phyloP scores from a whole-genome alignment of 2,329 filamentous ascomycete genomes.

The Penicillium hordei region DNA sequence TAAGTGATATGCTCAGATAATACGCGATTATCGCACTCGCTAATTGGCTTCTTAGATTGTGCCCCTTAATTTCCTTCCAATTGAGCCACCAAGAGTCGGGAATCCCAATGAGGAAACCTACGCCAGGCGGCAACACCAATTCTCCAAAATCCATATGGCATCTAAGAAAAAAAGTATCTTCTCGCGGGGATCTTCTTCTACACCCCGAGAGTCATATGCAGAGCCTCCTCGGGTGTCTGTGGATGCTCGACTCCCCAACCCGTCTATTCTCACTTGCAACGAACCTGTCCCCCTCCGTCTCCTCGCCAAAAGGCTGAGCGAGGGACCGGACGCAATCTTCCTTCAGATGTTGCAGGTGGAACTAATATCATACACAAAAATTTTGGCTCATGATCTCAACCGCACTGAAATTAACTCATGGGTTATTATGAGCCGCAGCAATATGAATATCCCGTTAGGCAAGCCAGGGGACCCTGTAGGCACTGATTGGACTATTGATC shows the following conservation, averaged over 20 bases:
- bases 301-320: conserved; percentile 72
- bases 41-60: conserved; percentile 33
- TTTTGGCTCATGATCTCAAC: conserved; percentile 73
- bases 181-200: conserved; percentile 40
- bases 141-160: conserved; percentile 41
- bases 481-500: conserved; percentile 68
- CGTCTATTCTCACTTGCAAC: conserved; percentile 85
- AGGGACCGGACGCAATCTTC: conserved; percentile 68
- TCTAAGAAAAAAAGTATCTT: conserved; percentile 63
- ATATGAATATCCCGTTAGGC: conserved; percentile 71
- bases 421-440: conserved; percentile 70
- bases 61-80: conserved; percentile 84
- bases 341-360: conserved; percentile 78
- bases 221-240: conserved; percentile 64
- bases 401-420: conserved; percentile 71
- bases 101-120: conserved; percentile 74
- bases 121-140: conserved; percentile 70
- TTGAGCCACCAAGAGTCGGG: conserved; percentile 77
- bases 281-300: conserved; percentile 78
- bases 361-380: conserved; percentile 74
- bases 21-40: background rate
- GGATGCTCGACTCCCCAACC: conserved; percentile 82
- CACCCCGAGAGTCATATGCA: conserved; percentile 31
- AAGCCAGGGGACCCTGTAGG: conserved; percentile 57
- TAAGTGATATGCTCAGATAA: conserved; percentile 25